phyloP scores from a whole-genome alignment of 108 stramenopile species.

The Fistulifera solaris region DNA sequence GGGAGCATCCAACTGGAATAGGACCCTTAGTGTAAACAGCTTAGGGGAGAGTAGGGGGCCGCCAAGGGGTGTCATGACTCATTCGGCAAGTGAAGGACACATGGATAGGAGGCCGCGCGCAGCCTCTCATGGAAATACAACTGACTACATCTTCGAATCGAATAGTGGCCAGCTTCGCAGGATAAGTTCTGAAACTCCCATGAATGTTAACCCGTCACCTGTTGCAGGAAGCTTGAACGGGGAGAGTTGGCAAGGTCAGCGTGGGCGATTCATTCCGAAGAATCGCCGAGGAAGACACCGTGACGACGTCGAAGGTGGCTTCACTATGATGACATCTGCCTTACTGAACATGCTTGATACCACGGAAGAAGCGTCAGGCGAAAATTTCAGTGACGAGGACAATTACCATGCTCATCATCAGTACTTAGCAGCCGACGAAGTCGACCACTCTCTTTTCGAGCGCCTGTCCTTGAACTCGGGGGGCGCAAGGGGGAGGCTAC shows the following conservation, averaged over 20 bases:
- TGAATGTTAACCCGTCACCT: neutral
- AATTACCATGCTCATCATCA: neutral
- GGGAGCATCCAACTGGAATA: too few relatives aligned
- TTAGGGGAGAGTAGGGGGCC: too few relatives aligned
- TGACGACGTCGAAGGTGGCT: constrained; percentile 41
- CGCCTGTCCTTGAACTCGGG: too few relatives aligned
- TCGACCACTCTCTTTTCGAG: too few relatives aligned
- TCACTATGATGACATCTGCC: constrained; percentile 80
- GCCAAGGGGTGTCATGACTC: constrained; percentile 9
- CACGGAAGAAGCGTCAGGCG: constrained; percentile 37
- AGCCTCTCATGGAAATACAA: constrained; percentile 26
- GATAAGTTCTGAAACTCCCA: neutral
- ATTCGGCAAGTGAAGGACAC: constrained; percentile 10
- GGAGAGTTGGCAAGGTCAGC: too few relatives aligned
- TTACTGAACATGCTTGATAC: constrained; percentile 75
- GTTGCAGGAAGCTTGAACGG: too few relatives aligned
- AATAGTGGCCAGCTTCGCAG: neutral
- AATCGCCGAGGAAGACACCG: too few relatives aligned
- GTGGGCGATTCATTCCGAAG: too few relatives aligned
- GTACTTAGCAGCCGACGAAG: too few relatives aligned
- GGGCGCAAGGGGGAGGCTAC: too few relatives aligned
- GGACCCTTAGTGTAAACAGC: too few relatives aligned
- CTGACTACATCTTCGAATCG: constrained; percentile 10
- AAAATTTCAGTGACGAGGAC: constrained; percentile 9
- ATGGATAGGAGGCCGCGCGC: constrained; percentile 19